Base-by-base conservation (phyloP, 2,329 filamentous ascomycete species). In the Fusarium sp. region DNA sequence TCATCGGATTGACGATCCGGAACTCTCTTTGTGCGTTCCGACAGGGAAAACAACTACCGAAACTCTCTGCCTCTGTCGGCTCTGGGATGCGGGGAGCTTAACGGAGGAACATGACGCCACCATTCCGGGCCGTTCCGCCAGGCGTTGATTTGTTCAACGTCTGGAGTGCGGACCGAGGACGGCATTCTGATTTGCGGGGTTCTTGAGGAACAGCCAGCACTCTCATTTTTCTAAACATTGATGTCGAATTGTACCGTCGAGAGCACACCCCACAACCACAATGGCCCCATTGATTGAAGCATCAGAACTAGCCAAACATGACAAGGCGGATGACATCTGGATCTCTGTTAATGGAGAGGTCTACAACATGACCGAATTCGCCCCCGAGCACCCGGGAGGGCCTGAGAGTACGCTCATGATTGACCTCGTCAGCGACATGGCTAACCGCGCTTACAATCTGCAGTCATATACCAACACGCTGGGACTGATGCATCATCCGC, bases 311-410 rank as follows among this genome's bases (percentile, higher is more conserved):
- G 15, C 44, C 44, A 47, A 10, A 30, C 44, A 47, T 47, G 18
- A 28, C 15, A 57, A 43, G 40, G 31, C 37, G n/a, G 40, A 53
- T n/a, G 54, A 59, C n/a, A 15, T 47, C 15, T 63, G 46, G 60
- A 39, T 59, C 23, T 52, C 58, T 12, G 54, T 59, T 18, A 47
- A 63, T n/a, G 54, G 53, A 18, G 12, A 28, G 8, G 60, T 63
- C 10, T 63, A 53, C 9, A 43, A 63, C 18, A 63, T 63, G 54
- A 63, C 60, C 12, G 54, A 47, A 8, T 63, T 53, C 16, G 60
- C 54, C 9, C 54, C 54, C 4, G 54, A 52, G 27, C 60, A 63
- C 11, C 60, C 54, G 4, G 60, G 60, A 41, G 60, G 60, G 9
- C 18, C 60, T 9, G 46, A 48, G n/a, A 48, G 46, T 48, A 30